Conservation (phyloP, 257 asterid genomes). For the Gentiana dahurica region DNA sequence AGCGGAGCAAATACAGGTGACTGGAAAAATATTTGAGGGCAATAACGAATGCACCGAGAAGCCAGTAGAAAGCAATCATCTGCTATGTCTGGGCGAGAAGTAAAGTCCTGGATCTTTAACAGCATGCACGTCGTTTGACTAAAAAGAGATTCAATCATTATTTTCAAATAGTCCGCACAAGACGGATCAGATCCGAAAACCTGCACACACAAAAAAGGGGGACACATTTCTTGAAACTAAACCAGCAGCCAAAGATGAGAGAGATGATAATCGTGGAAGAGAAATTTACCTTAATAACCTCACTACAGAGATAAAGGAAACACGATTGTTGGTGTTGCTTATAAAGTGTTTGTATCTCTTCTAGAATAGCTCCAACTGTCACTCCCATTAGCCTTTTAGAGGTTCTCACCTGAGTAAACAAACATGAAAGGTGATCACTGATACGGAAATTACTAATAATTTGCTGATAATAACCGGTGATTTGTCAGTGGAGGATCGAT, state of each 20-base stretch:
- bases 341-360: slow-evolving; percentile 83
- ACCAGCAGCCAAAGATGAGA: background rate
- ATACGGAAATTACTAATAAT: background rate
- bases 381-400: slow-evolving; percentile 84
- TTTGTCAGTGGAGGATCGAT: no score
- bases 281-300: slow-evolving; percentile 72
- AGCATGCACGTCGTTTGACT: slow-evolving; percentile 68
- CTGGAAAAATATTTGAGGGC: slow-evolving; percentile 82
- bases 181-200: slow-evolving; percentile 94
- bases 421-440: background rate
- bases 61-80: slow-evolving; percentile 97
- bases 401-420: slow-evolving; percentile 60
- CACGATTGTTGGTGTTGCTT: slow-evolving; percentile 87
- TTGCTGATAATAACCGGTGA: no score
- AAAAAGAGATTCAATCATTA: slow-evolving; percentile 83
- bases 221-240: slow-evolving; percentile 13
- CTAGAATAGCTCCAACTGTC: slow-evolving; percentile 88
- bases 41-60: slow-evolving; percentile 96
- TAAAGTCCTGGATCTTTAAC: slow-evolving; percentile 69
- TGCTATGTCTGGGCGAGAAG: slow-evolving; percentile 85
- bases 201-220: slow-evolving; percentile 28
- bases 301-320: slow-evolving; percentile 91
- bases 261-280: slow-evolving; percentile 1
- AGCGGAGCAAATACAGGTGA: slow-evolving; percentile 74
- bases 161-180: slow-evolving; percentile 74